Evolutionary conservation across 139 green algal species (phyloP), one percentile per base, ranked within the genome.

Genomic region (Haematococcus sp.): DNA sequence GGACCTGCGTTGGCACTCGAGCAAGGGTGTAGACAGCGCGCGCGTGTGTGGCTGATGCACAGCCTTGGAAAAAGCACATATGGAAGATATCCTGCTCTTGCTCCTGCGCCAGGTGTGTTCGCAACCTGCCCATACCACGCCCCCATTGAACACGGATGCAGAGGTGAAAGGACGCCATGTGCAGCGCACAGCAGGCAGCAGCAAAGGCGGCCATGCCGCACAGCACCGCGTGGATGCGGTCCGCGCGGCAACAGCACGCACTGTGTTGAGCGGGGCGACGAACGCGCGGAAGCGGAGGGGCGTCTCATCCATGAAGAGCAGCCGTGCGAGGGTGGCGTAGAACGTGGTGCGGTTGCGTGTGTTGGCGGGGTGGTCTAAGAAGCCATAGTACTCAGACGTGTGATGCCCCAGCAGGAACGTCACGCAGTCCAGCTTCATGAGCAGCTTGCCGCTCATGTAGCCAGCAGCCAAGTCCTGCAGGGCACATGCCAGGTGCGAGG

Each of bases 361-460:
- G 83, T 98, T 98, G 76, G 67, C 76, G 11, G 86, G 76, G 34
- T 93, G 81, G 32, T 90, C 77, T 44, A 98, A 81, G 84, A 98
- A 98, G 32, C 79, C 70, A 71, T 95, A 97, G 76, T 91, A 76
- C 33, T 94, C 87, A 25, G 81, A 70, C 3, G 92, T 95, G 83
- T 98, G 93, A 60, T 96, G 84, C 17, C 49, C 68, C 56, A 99
- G 81, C 51, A 99, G 88, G 79, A 88, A 94, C 40, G 81, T 71
- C n/a, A 95, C 83, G 1, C 84, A 81, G 25, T 99, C 93, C 59
- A 99, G 88, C 81, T 97, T 98, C 30, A 97, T 78, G 61, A 99
- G 84, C 75, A 98, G 81, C 91, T 99, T 99, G 65, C 95, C 93
- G 67, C 84, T 95, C 93, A 98, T 98, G 89, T 97, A 99, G 25